phyloP scores from a whole-genome alignment of 2,329 filamentous ascomycete genomes.

The Monosporascus ibericus region DNA sequence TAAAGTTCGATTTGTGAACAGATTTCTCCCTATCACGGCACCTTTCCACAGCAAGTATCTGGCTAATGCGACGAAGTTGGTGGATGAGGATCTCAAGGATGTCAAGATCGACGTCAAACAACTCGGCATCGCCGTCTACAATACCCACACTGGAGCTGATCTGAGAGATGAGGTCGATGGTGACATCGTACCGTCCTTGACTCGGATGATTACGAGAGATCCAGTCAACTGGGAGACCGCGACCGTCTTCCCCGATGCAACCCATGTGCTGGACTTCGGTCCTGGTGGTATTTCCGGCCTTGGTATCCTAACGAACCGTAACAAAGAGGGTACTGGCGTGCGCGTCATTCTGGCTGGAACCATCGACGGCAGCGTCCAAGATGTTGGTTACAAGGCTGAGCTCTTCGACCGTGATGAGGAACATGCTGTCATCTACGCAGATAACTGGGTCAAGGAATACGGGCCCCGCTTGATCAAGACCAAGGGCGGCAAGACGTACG shows the following conservation, averaged over 20 bases:
- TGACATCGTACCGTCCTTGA: constrained; percentile 78
- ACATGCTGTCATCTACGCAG: constrained; percentile 87
- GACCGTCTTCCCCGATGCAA: constrained; percentile 83
- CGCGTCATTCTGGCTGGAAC: constrained; percentile 91
- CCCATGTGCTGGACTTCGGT: constrained; percentile 93
- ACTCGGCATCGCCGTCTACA: constrained; percentile 79
- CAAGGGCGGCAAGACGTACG: constrained; percentile 80
- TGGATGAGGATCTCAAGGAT: constrained; percentile 82
- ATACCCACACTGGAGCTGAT: constrained; percentile 86
- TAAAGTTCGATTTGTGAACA: constrained; percentile 93
- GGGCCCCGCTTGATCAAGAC: constrained; percentile 89
- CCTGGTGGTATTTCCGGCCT: constrained; percentile 95
- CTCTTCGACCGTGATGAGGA: constrained; percentile 95
- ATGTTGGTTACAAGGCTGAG: constrained; percentile 97
- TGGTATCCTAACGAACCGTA: constrained; percentile 92
- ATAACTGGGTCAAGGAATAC: constrained; percentile 97
- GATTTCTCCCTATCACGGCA: constrained; percentile 94
- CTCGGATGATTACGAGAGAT: constrained; percentile 91
- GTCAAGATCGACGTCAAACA: constrained; percentile 67
- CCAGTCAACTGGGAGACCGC: constrained; percentile 95
- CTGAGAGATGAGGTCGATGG: constrained; percentile 63
- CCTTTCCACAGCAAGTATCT: constrained; percentile 98
- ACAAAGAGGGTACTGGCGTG: constrained; percentile 97
- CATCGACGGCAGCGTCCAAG: constrained; percentile 82
- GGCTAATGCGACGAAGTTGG: constrained; percentile 69